Conservation (phyloP, 192 early-diverging fungal genomes). For the Podila horticola region DNA sequence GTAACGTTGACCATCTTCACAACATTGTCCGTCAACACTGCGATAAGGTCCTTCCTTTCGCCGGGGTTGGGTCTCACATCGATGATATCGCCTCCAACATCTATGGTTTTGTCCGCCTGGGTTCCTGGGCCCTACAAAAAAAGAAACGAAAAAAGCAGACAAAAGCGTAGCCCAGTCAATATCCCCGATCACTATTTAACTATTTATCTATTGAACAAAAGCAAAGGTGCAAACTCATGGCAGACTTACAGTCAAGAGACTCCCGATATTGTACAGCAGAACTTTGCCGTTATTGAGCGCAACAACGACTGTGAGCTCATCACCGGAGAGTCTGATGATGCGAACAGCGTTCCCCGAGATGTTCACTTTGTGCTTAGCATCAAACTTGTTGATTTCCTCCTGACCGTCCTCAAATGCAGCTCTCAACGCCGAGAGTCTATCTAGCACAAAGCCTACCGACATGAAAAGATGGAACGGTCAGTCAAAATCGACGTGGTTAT, state of each 20-base stretch:
- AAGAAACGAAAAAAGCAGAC: slow-evolving; percentile 15
- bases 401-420: slow-evolving; percentile 43
- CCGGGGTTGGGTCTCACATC: slow-evolving; percentile 75
- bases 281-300: slow-evolving; percentile 42
- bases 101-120: slow-evolving; percentile 50
- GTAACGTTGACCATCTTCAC: slow-evolving; percentile 54
- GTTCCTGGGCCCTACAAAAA: slow-evolving; percentile 43
- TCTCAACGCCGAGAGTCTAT: slow-evolving; percentile 39
- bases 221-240: slow-evolving; percentile 14
- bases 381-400: slow-evolving; percentile 27
- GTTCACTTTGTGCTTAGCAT: slow-evolving; percentile 25
- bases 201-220: too few relatives aligned
- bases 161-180: not conserved
- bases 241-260: slow-evolving; percentile 54
- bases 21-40: slow-evolving; percentile 54
- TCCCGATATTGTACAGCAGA: slow-evolving; percentile 50
- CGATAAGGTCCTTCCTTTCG: slow-evolving; percentile 54
- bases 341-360: slow-evolving; percentile 46
- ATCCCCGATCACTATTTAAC: too few relatives aligned
- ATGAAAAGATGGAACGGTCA: not conserved
- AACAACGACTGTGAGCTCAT: slow-evolving; percentile 54
- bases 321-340: slow-evolving; percentile 54
- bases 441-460: slow-evolving; percentile 53
- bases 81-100: slow-evolving; percentile 56
- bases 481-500: not conserved